These are phyloP conservation scores for Penicillium herquei DNA, from an alignment of 495 filamentous ascomycete genomes.

Conservation along the genomic window DNA sequence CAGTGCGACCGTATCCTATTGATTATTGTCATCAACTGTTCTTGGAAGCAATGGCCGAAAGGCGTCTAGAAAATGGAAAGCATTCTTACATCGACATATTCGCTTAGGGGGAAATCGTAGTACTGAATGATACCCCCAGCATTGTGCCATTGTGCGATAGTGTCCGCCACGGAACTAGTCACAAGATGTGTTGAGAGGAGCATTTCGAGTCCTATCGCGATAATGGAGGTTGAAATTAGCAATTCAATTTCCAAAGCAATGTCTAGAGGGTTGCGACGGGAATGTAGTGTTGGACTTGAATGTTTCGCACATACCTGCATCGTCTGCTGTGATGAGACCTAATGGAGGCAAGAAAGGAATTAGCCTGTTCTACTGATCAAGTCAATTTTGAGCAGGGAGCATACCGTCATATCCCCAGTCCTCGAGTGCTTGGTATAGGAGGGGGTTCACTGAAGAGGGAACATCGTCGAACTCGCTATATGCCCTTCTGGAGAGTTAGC, in stretches of 20 bases:
- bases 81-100: slow-evolving; percentile 6
- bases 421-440: slow-evolving; percentile 8
- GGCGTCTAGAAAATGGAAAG: neutral
- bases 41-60: neutral
- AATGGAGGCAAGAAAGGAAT: neutral
- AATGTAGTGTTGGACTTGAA: neutral
- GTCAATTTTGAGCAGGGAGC: neutral
- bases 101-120: slow-evolving; percentile 8
- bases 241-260: too few species aligned
- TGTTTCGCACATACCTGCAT: neutral
- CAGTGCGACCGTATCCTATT: slow-evolving; percentile 2
- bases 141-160: slow-evolving; percentile 12
- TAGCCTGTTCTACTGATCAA: neutral
- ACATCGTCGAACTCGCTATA: slow-evolving; percentile 14
- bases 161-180: slow-evolving; percentile 11
- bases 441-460: slow-evolving; percentile 9
- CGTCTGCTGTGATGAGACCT: slow-evolving; percentile 11
- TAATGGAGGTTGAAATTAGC: too few species aligned
- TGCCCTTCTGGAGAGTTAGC: slow-evolving; percentile 2
- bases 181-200: slow-evolving; percentile 8
- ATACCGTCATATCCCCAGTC: slow-evolving; percentile 12
- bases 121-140: slow-evolving; percentile 10
- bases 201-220: neutral
- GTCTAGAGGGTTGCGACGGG: too few species aligned
- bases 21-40: too few species aligned